These are phyloP conservation scores for Casaregolazyma suthepensis DNA, from an alignment of 1,139 yeast species.

Conservation along the genomic window DNA sequence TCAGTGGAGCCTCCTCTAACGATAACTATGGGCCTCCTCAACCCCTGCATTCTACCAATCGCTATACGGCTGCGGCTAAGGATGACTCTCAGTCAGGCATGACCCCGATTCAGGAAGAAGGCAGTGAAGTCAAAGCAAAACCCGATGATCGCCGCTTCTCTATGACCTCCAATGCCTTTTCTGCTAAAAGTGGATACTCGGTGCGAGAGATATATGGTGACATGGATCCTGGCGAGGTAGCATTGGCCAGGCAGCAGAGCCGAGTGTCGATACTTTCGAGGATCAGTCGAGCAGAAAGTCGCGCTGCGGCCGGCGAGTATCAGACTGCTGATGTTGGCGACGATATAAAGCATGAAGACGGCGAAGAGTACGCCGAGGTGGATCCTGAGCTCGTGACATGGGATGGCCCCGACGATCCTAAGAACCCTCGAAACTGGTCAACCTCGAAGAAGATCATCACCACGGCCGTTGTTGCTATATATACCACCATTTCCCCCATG, in stretches of 20 bases:
- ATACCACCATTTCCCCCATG: slow-evolving; percentile 53
- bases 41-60: slow-evolving; percentile 3
- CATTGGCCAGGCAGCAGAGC: slow-evolving; percentile 25
- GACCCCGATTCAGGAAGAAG: slow-evolving; percentile 3
- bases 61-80: slow-evolving; percentile 4
- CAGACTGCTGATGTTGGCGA: slow-evolving; percentile 12
- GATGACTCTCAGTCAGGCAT: slow-evolving; percentile 1
- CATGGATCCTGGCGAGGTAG: slow-evolving; percentile 18
- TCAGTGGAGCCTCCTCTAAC: not conserved
- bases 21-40: slow-evolving; percentile 13
- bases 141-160: not conserved
- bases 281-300: slow-evolving; percentile 17
- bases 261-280: slow-evolving; percentile 25
- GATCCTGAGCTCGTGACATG: slow-evolving; percentile 64
- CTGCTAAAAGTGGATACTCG: slow-evolving; percentile 13
- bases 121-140: not conserved
- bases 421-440: slow-evolving; percentile 58
- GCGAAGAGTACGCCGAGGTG: slow-evolving; percentile 43
- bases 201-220: slow-evolving; percentile 25
- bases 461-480: slow-evolving; percentile 45
- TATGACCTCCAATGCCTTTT: not conserved
- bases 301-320: slow-evolving; percentile 10
- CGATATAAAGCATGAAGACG: slow-evolving; percentile 28
- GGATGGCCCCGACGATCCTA: slow-evolving; percentile 58
- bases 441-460: slow-evolving; percentile 37